Percentiles rank a stretch among this genome's conserved stretches.
Conservation (phyloP, 352 stramenopile genomes). For the Hyaloperonospora arabidopsidis region DNA sequence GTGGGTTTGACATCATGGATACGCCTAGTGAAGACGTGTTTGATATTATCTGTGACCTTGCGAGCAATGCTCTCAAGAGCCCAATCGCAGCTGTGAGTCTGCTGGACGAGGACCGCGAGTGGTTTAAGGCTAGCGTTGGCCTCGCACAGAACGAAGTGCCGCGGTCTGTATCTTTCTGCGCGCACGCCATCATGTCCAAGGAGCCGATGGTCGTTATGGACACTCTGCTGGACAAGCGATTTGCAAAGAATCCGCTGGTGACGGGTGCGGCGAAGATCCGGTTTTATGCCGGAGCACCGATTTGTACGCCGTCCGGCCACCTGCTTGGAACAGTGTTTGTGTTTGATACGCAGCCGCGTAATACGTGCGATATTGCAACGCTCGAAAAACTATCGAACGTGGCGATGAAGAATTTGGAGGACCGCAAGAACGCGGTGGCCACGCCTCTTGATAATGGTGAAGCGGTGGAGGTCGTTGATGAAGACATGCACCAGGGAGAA, state of each 20-base stretch:
- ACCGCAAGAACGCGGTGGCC: conserved; percentile 81
- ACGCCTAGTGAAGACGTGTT: conserved; percentile 81
- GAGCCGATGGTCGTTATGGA: conserved; percentile 86
- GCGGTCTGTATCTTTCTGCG: conserved; percentile 81
- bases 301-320: conserved; percentile 73
- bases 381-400: conserved; percentile 85
- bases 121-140: conserved; percentile 83
- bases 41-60: conserved; percentile 85
- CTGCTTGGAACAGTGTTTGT: conserved; percentile 82
- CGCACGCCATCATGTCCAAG: conserved; percentile 84
- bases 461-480: conserved; percentile 30
- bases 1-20: conserved; percentile 84
- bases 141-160: conserved; percentile 81
- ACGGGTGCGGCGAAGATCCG: conserved; percentile 80
- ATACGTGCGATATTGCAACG: conserved; percentile 79
- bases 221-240: conserved; percentile 78
- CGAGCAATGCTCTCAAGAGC: conserved; percentile 80
- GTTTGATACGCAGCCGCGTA: conserved; percentile 80
- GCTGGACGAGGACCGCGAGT: conserved; percentile 80
- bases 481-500: conserved; percentile 18
- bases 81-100: conserved; percentile 80
- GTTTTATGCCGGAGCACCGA: conserved; percentile 79
- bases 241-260: conserved; percentile 80
- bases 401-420: conserved; percentile 85
- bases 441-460: conserved; percentile 50